Evolutionary conservation across 164 flowering plant species (phyloP).

Genomic region (Tinospora cordifolia): DNA sequence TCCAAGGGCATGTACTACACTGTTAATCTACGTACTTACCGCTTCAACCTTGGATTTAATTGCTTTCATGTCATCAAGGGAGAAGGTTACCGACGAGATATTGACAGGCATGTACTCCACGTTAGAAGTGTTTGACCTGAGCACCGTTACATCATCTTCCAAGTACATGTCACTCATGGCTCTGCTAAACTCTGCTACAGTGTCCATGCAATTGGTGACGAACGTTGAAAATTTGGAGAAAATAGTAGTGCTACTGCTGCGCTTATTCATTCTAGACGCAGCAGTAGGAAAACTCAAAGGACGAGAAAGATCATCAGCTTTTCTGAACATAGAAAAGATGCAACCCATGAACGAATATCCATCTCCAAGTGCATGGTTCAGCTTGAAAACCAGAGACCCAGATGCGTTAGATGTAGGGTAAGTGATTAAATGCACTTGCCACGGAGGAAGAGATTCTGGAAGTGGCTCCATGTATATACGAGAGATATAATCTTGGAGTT

Average conservation of each 20-base stretch:
- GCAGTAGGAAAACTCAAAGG: conserved; percentile 16
- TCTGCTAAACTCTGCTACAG: conserved; percentile 9
- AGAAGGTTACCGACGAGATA: conserved; percentile 9
- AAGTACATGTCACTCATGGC: conserved; percentile 7
- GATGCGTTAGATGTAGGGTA: conserved; percentile 16
- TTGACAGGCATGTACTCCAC: conserved; percentile 13
- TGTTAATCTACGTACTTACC: conserved; percentile 12
- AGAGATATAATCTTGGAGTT: conserved; percentile 11
- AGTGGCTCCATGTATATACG: conserved; percentile 6
- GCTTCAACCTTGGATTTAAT: conserved; percentile 13
- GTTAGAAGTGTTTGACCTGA: conserved; percentile 6
- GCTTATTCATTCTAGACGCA: conserved; percentile 11
- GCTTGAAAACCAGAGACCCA: conserved; percentile 12
- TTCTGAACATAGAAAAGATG: conserved; percentile 8
- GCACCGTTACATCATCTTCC: conserved; percentile 6
- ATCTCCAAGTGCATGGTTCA: conserved; percentile 18
- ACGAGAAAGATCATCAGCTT: conserved; percentile 10
- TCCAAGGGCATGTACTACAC: no score
- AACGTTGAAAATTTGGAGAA: conserved; percentile 9
- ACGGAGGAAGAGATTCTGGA: conserved; percentile 10
- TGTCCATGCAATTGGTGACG: conserved; percentile 3
- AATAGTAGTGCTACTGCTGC: not conserved
- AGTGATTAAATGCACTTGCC: conserved; percentile 15
- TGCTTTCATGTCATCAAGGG: conserved; percentile 12
- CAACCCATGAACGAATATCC: conserved; percentile 18